phyloP scores from a whole-genome alignment of 1,284 basidiomycete genomes.

The Amylostereum chailletii region DNA sequence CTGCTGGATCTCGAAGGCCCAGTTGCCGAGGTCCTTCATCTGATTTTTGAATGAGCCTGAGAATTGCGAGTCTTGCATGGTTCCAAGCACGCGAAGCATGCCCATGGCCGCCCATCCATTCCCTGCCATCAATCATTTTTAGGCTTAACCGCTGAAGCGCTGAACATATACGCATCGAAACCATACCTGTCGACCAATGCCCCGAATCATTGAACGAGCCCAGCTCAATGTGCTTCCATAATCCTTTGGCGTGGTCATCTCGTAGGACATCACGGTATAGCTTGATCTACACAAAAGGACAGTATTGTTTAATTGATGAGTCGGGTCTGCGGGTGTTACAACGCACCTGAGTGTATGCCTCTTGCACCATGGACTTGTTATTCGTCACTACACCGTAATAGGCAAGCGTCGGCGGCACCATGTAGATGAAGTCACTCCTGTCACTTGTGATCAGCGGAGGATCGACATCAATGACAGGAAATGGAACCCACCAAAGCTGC shows the following conservation, averaged over 20 bases:
- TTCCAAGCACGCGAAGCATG: constrained; percentile 75
- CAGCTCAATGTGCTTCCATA: constrained; percentile 67
- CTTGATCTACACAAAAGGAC: constrained; percentile 36
- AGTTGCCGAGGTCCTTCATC: constrained; percentile 51
- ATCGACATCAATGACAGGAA: background rate
- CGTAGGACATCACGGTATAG: constrained; percentile 65
- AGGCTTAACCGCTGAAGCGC: background rate
- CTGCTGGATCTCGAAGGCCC: constrained; percentile 69
- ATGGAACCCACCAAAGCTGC: constrained; percentile 54
- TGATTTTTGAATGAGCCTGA: constrained; percentile 39
- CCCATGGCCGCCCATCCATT: constrained; percentile 85
- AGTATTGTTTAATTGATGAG: no score
- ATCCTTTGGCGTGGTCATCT: constrained; percentile 34
- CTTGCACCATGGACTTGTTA: constrained; percentile 60
- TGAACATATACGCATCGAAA: background rate
- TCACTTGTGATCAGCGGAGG: constrained; percentile 2
- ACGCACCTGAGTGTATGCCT: constrained; percentile 54
- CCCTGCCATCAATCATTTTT: constrained; percentile 31
- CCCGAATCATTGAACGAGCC: constrained; percentile 50
- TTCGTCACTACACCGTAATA: constrained; percentile 72
- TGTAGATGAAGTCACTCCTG: constrained; percentile 76
- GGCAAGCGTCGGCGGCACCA: constrained; percentile 90
- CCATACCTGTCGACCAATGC: constrained; percentile 66
- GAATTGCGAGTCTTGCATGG: constrained; percentile 58
- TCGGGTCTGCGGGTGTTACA: no score